Base-by-base conservation (phyloP, 805 yeast species). In the Maudiozyma serrabonitensis region DNA sequence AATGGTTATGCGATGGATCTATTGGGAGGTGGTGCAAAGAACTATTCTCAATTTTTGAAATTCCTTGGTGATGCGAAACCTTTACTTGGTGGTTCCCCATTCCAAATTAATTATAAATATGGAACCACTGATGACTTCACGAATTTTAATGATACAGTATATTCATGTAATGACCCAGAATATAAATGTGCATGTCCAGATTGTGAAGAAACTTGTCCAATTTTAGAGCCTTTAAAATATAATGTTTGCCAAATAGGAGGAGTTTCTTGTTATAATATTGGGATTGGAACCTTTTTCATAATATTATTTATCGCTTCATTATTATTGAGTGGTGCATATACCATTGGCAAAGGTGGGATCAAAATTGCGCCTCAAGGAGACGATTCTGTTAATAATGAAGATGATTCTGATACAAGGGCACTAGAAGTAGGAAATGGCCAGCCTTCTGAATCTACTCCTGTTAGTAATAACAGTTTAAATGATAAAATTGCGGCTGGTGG, bases 1-100 rank as follows among this genome's bases (percentile, higher is more conserved):
- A 91, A 90, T 66, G 96, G 97, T 2, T 87, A 77, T 59, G 98
- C 96, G 9, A 89, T 91, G 97, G 98, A 91, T 62, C 73, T 91
- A 40, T 82, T 91, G 41, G 99, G 99, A 7, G 99, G 99, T n/a
- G 98, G 98, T 1, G 97, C 98, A 2, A 75, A 73, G 48, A 78
- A 81, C 57, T 86, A 79, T 64, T 57, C 71, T 32, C 79, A 80
- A 48, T 91, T 91, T 62, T 70, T 91, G 56, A 85, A 89, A 67
- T 93, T 91, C 61, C 67, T 93, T 46, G 98, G 98, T 12, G 98
- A 91, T 63, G 95, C 88, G 57, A 90, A 91, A 64, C 98, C 98
- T 0, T 56, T 87, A 58, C 71, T 91, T 4, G 97, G 98, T 0
- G 99, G 99, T 0, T 87, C 96, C 0, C 97, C 97, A 0, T 88